Percentiles rank a stretch among this genome's conserved stretches.
These are phyloP conservation scores for Domatiomyces catenatus DNA, from an alignment of 2,329 filamentous ascomycete genomes.

Conservation along the genomic window DNA sequence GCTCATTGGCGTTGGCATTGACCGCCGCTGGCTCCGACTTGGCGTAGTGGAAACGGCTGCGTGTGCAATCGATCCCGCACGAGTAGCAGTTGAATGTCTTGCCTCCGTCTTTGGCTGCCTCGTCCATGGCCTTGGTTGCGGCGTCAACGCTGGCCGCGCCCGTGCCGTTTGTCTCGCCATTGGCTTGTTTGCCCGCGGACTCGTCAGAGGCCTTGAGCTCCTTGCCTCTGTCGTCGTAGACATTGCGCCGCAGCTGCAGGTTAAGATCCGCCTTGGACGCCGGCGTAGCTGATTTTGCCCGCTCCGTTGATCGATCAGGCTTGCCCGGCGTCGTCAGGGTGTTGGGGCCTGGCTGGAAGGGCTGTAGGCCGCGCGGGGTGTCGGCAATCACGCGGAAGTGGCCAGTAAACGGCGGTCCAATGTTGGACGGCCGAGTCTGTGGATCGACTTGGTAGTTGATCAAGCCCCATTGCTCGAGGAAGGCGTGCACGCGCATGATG, in stretches of 20 bases:
- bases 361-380: slow-evolving; percentile 83
- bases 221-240: slow-evolving; percentile 85
- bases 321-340: slow-evolving; percentile 49
- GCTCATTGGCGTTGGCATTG: slow-evolving; percentile 40
- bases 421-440: slow-evolving; percentile 84
- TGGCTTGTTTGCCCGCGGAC: slow-evolving; percentile 48
- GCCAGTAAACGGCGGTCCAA: slow-evolving; percentile 90
- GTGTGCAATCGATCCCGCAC: slow-evolving; percentile 79
- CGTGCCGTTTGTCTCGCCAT: slow-evolving; percentile 59
- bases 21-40: slow-evolving; percentile 40
- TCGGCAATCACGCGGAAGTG: slow-evolving; percentile 95
- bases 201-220: slow-evolving; percentile 55
- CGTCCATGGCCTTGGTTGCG: slow-evolving; percentile 47
- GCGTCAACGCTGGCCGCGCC: slow-evolving; percentile 45
- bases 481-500: slow-evolving; percentile 96
- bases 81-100: slow-evolving; percentile 68
- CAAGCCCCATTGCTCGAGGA: slow-evolving; percentile 94
- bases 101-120: slow-evolving; percentile 45
- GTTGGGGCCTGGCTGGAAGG: slow-evolving; percentile 81
- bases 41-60: slow-evolving; percentile 54
- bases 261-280: slow-evolving; percentile 67
- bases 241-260: slow-evolving; percentile 83
- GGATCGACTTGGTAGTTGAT: slow-evolving; percentile 99
- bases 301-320: slow-evolving; percentile 53
- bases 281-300: slow-evolving; percentile 48